phyloP scores from a whole-genome alignment of 371 early-diverging fungal genomes.

The Coemansia sp. region DNA sequence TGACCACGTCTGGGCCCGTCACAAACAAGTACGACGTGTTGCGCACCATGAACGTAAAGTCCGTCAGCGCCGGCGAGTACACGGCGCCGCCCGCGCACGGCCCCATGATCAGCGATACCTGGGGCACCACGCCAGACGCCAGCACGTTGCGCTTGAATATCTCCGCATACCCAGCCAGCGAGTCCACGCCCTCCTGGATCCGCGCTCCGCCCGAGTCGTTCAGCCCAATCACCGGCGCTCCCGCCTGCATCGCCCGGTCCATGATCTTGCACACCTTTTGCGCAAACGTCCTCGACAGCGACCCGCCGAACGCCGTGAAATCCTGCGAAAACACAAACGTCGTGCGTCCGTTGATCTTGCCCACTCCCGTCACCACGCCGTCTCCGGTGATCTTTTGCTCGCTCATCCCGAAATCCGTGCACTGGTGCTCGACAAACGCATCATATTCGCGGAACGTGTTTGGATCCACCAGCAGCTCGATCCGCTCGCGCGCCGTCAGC shows the following conservation, averaged over 20 bases:
- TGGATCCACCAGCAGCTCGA: conserved; percentile 81
- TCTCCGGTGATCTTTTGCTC: conserved; percentile 86
- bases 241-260: conserved; percentile 92
- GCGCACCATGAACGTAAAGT: conserved; percentile 95
- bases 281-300: conserved; percentile 86
- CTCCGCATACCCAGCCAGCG: conserved; percentile 94
- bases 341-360: conserved; percentile 87
- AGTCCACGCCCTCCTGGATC: conserved; percentile 98
- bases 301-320: conserved; percentile 93
- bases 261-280: conserved; percentile 93
- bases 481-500: conserved; percentile 93
- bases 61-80: conserved; percentile 96
- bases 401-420: conserved; percentile 93
- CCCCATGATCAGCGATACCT: conserved; percentile 96
- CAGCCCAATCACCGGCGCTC: conserved; percentile 93
- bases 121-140: conserved; percentile 94
- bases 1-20: conserved; percentile 97
- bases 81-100: conserved; percentile 98
- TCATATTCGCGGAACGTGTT: conserved; percentile 92
- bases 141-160: conserved; percentile 94
- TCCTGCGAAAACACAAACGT: conserved; percentile 95
- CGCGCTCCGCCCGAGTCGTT: conserved; percentile 98
- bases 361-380: conserved; percentile 95
- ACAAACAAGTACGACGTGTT: conserved; percentile 97
- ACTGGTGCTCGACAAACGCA: conserved; percentile 93